Evolutionary conservation across 495 filamentous ascomycete species (phyloP).

Genomic region (Aspergillus asperescens): DNA sequence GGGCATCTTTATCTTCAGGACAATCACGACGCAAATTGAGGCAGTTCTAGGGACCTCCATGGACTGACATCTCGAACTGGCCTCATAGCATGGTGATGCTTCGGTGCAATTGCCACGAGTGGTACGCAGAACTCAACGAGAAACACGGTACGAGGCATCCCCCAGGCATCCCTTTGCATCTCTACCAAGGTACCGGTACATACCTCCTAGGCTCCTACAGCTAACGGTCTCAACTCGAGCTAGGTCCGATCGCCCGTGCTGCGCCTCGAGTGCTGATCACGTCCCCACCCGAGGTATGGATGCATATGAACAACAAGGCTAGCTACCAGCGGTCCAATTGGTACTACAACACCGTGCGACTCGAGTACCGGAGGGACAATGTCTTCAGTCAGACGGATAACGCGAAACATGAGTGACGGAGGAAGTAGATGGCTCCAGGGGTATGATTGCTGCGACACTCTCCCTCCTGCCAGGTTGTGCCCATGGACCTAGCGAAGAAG

Average conservation of each 20-base stretch:
- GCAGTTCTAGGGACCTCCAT: not conserved
- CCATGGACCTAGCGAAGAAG: not conserved
- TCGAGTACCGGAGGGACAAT: slow-evolving; percentile 21
- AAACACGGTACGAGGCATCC: slow-evolving; percentile 30
- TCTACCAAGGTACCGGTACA: not conserved
- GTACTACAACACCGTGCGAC: slow-evolving; percentile 23
- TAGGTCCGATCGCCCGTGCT: slow-evolving; percentile 27
- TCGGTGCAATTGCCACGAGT: slow-evolving; percentile 23
- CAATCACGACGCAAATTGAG: slow-evolving; percentile 8
- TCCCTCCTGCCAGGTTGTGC: not conserved
- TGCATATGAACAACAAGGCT: slow-evolving; percentile 23
- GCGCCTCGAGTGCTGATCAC: slow-evolving; percentile 23
- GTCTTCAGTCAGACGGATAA: slow-evolving; percentile 27
- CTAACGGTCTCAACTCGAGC: not conserved
- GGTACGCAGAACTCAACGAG: slow-evolving; percentile 27
- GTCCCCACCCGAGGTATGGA: slow-evolving; percentile 25
- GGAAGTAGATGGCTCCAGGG: slow-evolving; percentile 26
- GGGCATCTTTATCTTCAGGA: slow-evolving; percentile 11
- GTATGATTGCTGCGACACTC: slow-evolving; percentile 9
- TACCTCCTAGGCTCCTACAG: not conserved
- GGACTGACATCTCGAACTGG: slow-evolving; percentile 27
- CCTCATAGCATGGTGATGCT: slow-evolving; percentile 29
- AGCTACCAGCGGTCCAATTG: slow-evolving; percentile 24
- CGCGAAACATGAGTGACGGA: slow-evolving; percentile 19
- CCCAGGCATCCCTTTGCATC: not conserved